phyloP scores from a whole-genome alignment of 139 green algal species.

The Auxenochlorella pyrenoidosa region DNA sequence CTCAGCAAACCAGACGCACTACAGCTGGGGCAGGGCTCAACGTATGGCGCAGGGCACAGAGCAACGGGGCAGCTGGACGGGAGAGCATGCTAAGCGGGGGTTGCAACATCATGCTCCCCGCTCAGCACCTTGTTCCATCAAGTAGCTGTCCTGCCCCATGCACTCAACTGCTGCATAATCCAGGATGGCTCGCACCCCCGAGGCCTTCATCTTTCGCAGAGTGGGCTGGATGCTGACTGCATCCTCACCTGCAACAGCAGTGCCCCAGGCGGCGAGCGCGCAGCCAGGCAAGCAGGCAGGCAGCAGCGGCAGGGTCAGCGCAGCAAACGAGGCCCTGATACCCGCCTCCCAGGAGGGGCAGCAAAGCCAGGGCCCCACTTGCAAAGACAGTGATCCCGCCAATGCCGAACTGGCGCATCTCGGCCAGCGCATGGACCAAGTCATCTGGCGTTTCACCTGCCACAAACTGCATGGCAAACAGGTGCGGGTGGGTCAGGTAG shows the following conservation, averaged over 20 bases:
- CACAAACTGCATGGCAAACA: constrained; percentile 72
- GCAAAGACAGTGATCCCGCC: background rate
- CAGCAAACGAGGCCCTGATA: background rate
- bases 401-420: background rate
- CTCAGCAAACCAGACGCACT: too few relatives aligned
- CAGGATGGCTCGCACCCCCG: constrained; percentile 62
- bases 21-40: too few relatives aligned
- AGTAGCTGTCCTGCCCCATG: too few relatives aligned
- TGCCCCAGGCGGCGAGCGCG: background rate
- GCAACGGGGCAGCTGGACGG: too few relatives aligned
- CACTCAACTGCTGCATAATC: constrained; percentile 65
- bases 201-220: constrained; percentile 50
- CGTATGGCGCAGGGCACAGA: too few relatives aligned
- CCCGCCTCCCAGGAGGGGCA: background rate
- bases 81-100: too few relatives aligned
- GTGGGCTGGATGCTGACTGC: constrained; percentile 61
- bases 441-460: constrained; percentile 54
- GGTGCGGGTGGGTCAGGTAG: background rate
- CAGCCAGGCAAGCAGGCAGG: background rate
- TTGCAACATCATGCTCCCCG: too few relatives aligned
- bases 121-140: too few relatives aligned
- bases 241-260: constrained; percentile 62
- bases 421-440: background rate
- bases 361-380: background rate
- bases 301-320: background rate